Evolutionary conservation across 257 asterid genomes (phyloP), one percentile per base, ranked within the genome.

Genomic region (Fraxinus pennsylvanica): DNA sequence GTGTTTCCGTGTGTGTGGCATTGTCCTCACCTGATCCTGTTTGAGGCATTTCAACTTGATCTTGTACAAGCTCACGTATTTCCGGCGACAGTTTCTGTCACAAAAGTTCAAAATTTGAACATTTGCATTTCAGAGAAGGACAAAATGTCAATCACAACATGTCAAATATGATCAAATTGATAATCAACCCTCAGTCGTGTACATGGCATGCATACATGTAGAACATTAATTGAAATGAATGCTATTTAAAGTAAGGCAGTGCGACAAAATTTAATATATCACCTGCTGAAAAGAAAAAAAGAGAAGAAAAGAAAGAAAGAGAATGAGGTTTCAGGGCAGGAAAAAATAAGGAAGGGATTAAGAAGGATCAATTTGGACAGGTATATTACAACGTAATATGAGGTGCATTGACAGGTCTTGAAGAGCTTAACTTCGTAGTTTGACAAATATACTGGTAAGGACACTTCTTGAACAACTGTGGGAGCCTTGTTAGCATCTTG

Each of bases 1-100:
- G 2, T 2, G n/a, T 27, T 1, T 27, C 6, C 1, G 6, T 27
- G 21, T 9, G 14, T 61, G 9, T 22, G 36, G 69, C 35, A 25
- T 63, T 63, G 27, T 59, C 67, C 86, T 82, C 77, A 94, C 99
- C 98, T 94, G 92, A 77, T 93, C 96, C 54, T 86, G 87, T 74
- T 84, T 91, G 80, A 91, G 96, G 85, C 91, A 86, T 86, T 89
- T 88, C 91, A 95, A 87, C 88, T 95, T 95, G 80, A 80, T 86
- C 92, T 88, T 95, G 82, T 95, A 95, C 88, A 91, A 84, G 71
- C 86, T 87, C 84, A 91, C 93, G 81, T 95, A 95, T 87, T 86
- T 91, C 81, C 94, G 92, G 45, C 98, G 96, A 77, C 87, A 35
- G 81, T 82, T 86, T 74, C 99, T 92, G 94, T 79, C 78, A 86